Evolutionary conservation across 2,329 filamentous ascomycete genomes (phyloP).

Genomic region (Penicillium corylophilum): DNA sequence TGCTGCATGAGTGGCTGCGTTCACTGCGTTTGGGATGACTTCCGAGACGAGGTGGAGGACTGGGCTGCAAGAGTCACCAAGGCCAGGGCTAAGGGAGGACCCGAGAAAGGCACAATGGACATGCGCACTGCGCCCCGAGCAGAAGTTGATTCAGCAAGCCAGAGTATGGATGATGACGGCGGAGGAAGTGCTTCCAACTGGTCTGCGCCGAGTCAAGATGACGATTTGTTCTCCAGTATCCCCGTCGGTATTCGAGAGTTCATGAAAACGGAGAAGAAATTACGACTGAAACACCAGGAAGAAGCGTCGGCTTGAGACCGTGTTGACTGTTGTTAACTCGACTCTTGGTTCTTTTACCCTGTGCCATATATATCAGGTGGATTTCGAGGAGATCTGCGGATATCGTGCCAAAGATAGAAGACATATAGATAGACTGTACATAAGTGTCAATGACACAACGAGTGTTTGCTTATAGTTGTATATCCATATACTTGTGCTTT

Average conservation of each 20-base stretch:
- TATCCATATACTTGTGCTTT: neutral
- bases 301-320: constrained; percentile 35
- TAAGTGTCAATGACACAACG: constrained; percentile 8
- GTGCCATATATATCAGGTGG: constrained; percentile 3
- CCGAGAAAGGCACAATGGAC: constrained; percentile 29
- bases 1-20: constrained; percentile 99
- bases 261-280: constrained; percentile 91
- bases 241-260: constrained; percentile 94
- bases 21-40: constrained; percentile 94
- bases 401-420: constrained; percentile 4
- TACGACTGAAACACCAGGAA: constrained; percentile 71
- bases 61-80: constrained; percentile 69
- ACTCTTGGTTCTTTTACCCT: constrained; percentile 12
- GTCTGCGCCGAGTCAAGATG: constrained; percentile 45
- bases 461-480: neutral
- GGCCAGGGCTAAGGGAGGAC: constrained; percentile 50
- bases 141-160: constrained; percentile 50
- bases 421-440: constrained; percentile 15
- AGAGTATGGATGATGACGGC: constrained; percentile 76
- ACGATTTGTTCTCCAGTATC: constrained; percentile 73
- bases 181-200: constrained; percentile 72
- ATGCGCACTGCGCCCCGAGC: constrained; percentile 34
- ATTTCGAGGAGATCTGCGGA: neutral
- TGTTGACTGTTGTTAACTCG: neutral
- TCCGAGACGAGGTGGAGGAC: constrained; percentile 86